These are phyloP conservation scores for Vicia villosa DNA, from an alignment of 306 rosid species.

Conservation along the genomic window DNA sequence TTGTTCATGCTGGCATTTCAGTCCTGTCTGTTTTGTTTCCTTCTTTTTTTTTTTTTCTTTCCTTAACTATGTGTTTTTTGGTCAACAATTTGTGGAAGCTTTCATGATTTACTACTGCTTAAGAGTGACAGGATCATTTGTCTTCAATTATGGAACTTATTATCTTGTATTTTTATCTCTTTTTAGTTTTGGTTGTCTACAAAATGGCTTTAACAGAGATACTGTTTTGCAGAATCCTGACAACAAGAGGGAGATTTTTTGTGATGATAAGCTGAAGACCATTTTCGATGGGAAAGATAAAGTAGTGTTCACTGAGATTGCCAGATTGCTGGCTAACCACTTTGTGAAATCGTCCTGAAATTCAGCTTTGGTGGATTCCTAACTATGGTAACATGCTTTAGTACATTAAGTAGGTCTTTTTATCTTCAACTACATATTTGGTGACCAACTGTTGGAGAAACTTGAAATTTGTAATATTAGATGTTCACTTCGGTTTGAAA, in stretches of 20 bases:
- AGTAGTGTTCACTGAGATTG: constrained; percentile 63
- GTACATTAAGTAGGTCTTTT: constrained; percentile 32
- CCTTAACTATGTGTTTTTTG: background rate
- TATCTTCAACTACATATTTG: constrained; percentile 21
- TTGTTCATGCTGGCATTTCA: background rate
- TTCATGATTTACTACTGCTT: background rate
- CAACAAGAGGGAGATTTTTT: constrained; percentile 60
- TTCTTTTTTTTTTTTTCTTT: background rate
- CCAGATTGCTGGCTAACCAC: constrained; percentile 54
- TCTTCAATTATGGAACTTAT: constrained; percentile 5
- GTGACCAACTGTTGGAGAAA: constrained; percentile 16
- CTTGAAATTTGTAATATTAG: constrained; percentile 39
- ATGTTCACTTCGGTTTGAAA: constrained; percentile 9
- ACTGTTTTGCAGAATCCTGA: constrained; percentile 61
- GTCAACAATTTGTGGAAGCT: background rate
- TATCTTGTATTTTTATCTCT: background rate
- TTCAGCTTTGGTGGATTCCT: constrained; percentile 21
- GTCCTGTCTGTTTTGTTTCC: background rate
- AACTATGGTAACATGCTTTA: constrained; percentile 26
- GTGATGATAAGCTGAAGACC: constrained; percentile 71
- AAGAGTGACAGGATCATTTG: background rate
- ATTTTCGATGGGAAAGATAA: constrained; percentile 65
- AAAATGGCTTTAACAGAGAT: constrained; percentile 25
- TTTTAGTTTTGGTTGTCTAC: constrained; percentile 2
- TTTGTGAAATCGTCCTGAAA: constrained; percentile 51